These are phyloP conservation scores for Suaeda aralocaspica DNA, from an alignment of 148 eudicot genomes.

Conservation along the genomic window DNA sequence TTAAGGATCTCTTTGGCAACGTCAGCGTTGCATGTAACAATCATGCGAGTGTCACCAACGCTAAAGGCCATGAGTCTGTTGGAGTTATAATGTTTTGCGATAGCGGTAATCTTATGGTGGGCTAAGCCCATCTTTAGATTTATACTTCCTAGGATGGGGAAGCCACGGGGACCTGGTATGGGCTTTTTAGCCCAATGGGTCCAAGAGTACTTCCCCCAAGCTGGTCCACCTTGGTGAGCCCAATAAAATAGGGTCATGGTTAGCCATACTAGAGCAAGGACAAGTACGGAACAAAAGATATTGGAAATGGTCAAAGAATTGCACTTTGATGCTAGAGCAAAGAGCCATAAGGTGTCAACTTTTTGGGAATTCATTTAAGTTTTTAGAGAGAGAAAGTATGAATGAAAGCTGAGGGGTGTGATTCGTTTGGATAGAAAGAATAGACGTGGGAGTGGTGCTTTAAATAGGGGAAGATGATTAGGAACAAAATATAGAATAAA, in stretches of 20 bases:
- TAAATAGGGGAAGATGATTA: slow-evolving; percentile 23
- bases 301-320: slow-evolving; percentile 34
- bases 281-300: slow-evolving; percentile 8
- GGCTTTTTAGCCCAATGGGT: slow-evolving; percentile 24
- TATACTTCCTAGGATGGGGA: slow-evolving; percentile 66
- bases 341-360: slow-evolving; percentile 54
- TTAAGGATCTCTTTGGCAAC: slow-evolving; percentile 67
- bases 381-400: background rate
- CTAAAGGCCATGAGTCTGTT: slow-evolving; percentile 69
- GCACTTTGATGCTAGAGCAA: slow-evolving; percentile 51
- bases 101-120: slow-evolving; percentile 51
- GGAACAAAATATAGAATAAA: slow-evolving; percentile 16
- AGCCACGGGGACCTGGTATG: slow-evolving; percentile 63
- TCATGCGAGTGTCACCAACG: slow-evolving; percentile 58
- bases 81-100: slow-evolving; percentile 35
- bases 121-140: slow-evolving; percentile 57
- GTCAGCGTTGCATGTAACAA: slow-evolving; percentile 59
- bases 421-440: slow-evolving; percentile 7
- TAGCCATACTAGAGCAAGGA: slow-evolving; percentile 31
- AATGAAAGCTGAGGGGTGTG: background rate
- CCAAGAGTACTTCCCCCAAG: slow-evolving; percentile 58
- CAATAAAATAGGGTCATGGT: slow-evolving; percentile 47
- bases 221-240: slow-evolving; percentile 74
- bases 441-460: slow-evolving; percentile 4
- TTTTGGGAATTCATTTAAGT: slow-evolving; percentile 29